These are phyloP conservation scores for Proliferodiscus dingleyae DNA, from an alignment of 2,329 filamentous ascomycete species.

Conservation along the genomic window DNA sequence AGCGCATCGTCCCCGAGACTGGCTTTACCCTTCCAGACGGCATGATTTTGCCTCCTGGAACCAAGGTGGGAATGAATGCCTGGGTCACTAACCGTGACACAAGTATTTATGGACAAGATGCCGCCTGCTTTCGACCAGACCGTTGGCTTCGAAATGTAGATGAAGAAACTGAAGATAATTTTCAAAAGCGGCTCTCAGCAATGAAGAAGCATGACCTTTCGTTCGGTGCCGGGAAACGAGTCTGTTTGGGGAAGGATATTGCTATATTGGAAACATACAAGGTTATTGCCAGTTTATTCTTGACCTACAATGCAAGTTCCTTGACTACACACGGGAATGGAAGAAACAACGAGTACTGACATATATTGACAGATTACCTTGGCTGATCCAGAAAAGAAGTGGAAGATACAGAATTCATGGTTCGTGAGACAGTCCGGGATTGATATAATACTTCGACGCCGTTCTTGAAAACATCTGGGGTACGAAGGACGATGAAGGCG, in stretches of 20 bases:
- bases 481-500: too few species aligned
- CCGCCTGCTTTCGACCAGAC: slow-evolving; percentile 54
- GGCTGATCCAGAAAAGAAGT: slow-evolving; percentile 33
- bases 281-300: slow-evolving; percentile 42
- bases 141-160: slow-evolving; percentile 39
- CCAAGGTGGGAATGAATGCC: slow-evolving; percentile 42
- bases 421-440: slow-evolving; percentile 34
- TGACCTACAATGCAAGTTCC: slow-evolving; percentile 37
- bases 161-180: slow-evolving; percentile 32
- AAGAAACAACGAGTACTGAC: neutral
- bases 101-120: slow-evolving; percentile 55
- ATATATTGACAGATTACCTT: slow-evolving; percentile 31
- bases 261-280: slow-evolving; percentile 42
- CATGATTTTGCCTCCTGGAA: slow-evolving; percentile 44
- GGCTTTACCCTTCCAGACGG: slow-evolving; percentile 37
- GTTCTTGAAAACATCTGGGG: too few species aligned
- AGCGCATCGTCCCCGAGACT: slow-evolving; percentile 43
- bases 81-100: slow-evolving; percentile 45
- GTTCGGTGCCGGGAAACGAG: slow-evolving; percentile 39
- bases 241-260: slow-evolving; percentile 40
- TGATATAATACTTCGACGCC: slow-evolving; percentile 13
- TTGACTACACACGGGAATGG: slow-evolving; percentile 11
- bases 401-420: slow-evolving; percentile 38
- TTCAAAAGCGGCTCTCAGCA: slow-evolving; percentile 30
- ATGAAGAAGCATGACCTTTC: slow-evolving; percentile 38